These are phyloP conservation scores for Pythium apleroticum DNA, from an alignment of 352 stramenopile species.

Conservation along the genomic window DNA sequence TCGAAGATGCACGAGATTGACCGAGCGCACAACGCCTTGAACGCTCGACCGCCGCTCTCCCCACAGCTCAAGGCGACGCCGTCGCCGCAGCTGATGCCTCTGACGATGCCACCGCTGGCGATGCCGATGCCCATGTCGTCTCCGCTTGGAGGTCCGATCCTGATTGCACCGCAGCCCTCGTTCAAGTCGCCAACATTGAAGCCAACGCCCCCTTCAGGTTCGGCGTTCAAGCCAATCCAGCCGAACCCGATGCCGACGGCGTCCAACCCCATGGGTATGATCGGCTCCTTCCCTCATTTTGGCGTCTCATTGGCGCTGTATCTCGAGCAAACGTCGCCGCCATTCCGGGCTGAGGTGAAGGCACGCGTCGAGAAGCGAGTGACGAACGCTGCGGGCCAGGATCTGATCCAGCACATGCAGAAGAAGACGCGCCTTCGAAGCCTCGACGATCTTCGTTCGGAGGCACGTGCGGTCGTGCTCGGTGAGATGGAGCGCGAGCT, in stretches of 20 bases:
- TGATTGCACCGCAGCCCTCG: constrained; percentile 28
- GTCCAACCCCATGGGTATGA: constrained; percentile 69
- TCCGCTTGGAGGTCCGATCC: constrained; percentile 12
- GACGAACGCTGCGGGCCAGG: constrained; percentile 63
- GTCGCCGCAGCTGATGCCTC: constrained; percentile 17
- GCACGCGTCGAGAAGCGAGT: constrained; percentile 77
- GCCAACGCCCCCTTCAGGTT: background rate
- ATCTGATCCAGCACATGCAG: constrained; percentile 81
- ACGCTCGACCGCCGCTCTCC: constrained; percentile 22
- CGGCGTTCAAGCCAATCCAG: constrained; percentile 57
- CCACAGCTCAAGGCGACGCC: constrained; percentile 17
- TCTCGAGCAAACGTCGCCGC: constrained; percentile 66
- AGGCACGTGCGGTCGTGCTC: constrained; percentile 61
- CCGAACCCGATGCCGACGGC: constrained; percentile 72
- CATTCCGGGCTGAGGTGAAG: constrained; percentile 70
- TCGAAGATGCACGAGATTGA: constrained; percentile 71
- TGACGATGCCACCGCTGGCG: constrained; percentile 3
- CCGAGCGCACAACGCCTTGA: constrained; percentile 58
- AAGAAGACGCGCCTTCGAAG: constrained; percentile 79
- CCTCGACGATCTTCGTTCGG: constrained; percentile 61
- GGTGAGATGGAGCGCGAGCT: constrained; percentile 75
- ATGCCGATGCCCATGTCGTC: constrained; percentile 10
- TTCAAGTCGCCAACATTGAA: constrained; percentile 18
- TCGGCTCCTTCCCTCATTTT: constrained; percentile 57
- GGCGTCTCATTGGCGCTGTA: constrained; percentile 67